Evolutionary conservation across 345 rosid species (phyloP).

Genomic region (Aethionema arabicum): DNA sequence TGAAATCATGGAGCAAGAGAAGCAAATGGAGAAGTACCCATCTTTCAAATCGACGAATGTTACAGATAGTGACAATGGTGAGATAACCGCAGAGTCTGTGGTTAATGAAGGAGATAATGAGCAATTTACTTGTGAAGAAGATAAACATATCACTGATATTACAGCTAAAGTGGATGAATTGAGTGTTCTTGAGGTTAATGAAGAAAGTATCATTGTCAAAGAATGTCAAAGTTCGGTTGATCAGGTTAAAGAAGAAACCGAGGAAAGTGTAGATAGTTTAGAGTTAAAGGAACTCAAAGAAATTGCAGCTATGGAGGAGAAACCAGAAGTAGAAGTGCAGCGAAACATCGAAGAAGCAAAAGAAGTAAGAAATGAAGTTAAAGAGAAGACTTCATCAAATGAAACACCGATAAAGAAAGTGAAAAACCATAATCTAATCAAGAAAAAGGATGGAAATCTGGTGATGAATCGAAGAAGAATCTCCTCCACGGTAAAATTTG

Average conservation of each 20-base stretch:
- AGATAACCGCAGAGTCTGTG: conserved; percentile 29
- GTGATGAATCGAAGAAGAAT: conserved; percentile 41
- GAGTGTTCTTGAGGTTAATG: conserved; percentile 28
- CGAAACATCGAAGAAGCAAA: conserved; percentile 29
- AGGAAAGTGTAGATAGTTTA: conserved; percentile 21
- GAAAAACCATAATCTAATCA: conserved; percentile 22
- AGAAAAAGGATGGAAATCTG: conserved; percentile 35
- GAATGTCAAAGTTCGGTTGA: conserved; percentile 47
- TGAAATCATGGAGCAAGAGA: conserved; percentile 65
- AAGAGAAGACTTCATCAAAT: conserved; percentile 22
- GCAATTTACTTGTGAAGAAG: conserved; percentile 41
- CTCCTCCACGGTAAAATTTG: conserved; percentile 56
- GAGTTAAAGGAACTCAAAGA: conserved; percentile 38
- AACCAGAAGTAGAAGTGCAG: not conserved
- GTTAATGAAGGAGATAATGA: conserved; percentile 18
- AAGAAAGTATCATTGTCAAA: conserved; percentile 39
- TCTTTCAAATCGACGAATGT: conserved; percentile 30
- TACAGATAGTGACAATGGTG: conserved; percentile 23
- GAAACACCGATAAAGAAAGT: conserved; percentile 40
- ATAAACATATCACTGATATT: conserved; percentile 38
- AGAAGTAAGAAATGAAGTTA: conserved; percentile 32
- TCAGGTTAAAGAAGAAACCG: conserved; percentile 41
- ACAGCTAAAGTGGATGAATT: conserved; percentile 30
- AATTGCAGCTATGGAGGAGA: conserved; percentile 22
- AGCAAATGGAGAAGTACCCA: conserved; percentile 42